These are phyloP conservation scores for Dissoconium aciculare DNA, from an alignment of 2,329 filamentous ascomycete species.

Conservation along the genomic window DNA sequence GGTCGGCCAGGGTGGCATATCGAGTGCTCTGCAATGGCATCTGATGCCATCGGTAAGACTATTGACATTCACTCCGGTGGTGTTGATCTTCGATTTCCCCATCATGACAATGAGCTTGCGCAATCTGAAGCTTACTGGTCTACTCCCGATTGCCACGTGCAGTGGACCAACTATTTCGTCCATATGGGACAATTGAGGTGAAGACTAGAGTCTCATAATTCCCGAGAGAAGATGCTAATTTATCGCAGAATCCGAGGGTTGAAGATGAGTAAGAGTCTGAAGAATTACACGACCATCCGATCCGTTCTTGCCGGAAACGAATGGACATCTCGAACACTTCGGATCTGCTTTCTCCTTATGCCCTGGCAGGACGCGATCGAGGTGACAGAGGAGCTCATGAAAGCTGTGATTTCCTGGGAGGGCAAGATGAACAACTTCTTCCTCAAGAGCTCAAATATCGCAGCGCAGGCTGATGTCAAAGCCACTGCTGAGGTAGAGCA, in stretches of 20 bases:
- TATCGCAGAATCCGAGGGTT: conserved; percentile 76
- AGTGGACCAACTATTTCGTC: conserved; percentile 91
- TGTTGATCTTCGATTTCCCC: conserved; percentile 79
- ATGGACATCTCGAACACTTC: conserved; percentile 65
- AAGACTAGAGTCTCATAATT: no score
- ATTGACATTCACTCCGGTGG: conserved; percentile 93
- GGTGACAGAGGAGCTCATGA: conserved; percentile 69
- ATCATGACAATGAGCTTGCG: conserved; percentile 84
- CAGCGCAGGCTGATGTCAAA: conserved; percentile 12
- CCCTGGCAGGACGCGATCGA: conserved; percentile 85
- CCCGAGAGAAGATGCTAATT: no score
- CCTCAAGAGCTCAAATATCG: conserved; percentile 40
- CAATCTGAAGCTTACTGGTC: conserved; percentile 77
- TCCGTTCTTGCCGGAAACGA: conserved; percentile 55
- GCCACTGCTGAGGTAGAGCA: conserved; percentile 17
- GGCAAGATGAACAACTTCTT: conserved; percentile 60
- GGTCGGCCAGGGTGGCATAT: conserved; percentile 94
- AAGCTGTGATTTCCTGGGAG: conserved; percentile 64
- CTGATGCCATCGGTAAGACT: conserved; percentile 63
- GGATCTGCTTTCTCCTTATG: conserved; percentile 75
- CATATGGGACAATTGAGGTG: conserved; percentile 91
- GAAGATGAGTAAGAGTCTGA: conserved; percentile 92
- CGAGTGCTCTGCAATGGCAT: conserved; percentile 92
- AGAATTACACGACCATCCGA: conserved; percentile 90
- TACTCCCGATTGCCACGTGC: conserved; percentile 30